Base-by-base conservation (phyloP, 352 stramenopile genomes). In the Globisporangium heterothallicum region DNA sequence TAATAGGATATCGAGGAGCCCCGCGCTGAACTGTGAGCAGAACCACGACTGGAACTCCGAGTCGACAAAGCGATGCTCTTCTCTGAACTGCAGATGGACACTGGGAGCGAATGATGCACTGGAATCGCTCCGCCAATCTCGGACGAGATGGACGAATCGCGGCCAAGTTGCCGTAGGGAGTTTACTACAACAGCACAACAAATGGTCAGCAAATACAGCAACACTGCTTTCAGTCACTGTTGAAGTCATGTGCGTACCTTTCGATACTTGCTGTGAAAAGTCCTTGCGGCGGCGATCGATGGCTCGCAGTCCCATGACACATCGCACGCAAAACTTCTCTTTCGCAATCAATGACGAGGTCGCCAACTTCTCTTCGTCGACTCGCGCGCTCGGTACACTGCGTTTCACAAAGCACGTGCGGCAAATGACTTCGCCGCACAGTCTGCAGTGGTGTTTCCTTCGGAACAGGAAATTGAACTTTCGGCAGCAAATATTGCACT, bases 271-370 rank as follows among this genome's bases (percentile, higher is more conserved):
- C 25, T 64, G 60, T 0, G 58, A 52, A 22, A 78, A 72, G 26
- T 61, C 59, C 18, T 65, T 45, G 27, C 68, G 26, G 14, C 58
- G 61, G 10, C 64, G 70, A 44, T 80, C 72, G 26, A 71, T 66
- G 0, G 49, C 58, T 12, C 72, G 72, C 19, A 84, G 56, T 5
- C 61, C 30, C 62, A 84, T 64, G 50, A 84, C 61, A 24, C 67
- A 84, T 18, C 72, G 70, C 48, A 84, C 70, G 36, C 72, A 84
- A 30, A 84, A 84, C 41, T 84, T 81, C 27, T 68, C 76, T 22
- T 61, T 47, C n/a, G 59, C 70, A 22, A 81, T 69, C 19, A 48
- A 27, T 0, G 47, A 8, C 3, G 34, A 22, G 16, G n/a, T 16
- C 10, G n/a, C 13, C 2, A 5, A 12, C 49, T 44, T 53, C 21